Conservation (phyloP, 1,284 basidiomycete species). For the Heliocybe sulcata region DNA sequence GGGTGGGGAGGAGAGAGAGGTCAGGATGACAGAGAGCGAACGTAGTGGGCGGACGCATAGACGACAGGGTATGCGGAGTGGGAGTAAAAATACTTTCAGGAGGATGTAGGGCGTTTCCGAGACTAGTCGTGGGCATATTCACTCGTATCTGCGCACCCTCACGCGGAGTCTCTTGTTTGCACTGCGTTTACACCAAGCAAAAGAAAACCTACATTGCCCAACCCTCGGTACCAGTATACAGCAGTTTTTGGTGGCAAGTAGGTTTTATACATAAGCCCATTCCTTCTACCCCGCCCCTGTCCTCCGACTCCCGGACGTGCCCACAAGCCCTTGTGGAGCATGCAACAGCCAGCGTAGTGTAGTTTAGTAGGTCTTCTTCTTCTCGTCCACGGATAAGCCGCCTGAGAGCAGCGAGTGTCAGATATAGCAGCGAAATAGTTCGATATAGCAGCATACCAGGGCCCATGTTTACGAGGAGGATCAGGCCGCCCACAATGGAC, state of each 20-base stretch:
- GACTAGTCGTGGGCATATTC: neutral
- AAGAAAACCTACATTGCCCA: too few relatives aligned
- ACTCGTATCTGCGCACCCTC: neutral
- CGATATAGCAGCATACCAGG: slow-evolving; percentile 48
- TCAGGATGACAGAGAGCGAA: slow-evolving; percentile 44
- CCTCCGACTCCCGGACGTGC: too few relatives aligned
- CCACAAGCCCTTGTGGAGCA: too few relatives aligned
- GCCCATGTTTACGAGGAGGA: slow-evolving; percentile 97
- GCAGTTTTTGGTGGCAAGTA: too few relatives aligned
- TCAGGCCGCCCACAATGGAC: slow-evolving; percentile 95
- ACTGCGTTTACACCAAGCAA: too few relatives aligned
- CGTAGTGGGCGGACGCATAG: slow-evolving; percentile 65
- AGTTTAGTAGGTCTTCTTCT: slow-evolving; percentile 86
- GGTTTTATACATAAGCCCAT: too few relatives aligned
- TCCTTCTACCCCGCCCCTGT: too few relatives aligned
- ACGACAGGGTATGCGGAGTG: slow-evolving; percentile 71
- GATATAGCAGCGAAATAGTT: slow-evolving; percentile 1
- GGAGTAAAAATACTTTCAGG: slow-evolving; percentile 68
- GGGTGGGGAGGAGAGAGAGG: slow-evolving; percentile 45
- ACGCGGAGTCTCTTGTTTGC: neutral
- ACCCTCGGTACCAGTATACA: too few relatives aligned
- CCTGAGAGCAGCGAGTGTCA: slow-evolving; percentile 34
- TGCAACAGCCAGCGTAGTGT: neutral
- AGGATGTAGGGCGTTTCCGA: neutral
- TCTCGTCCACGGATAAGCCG: slow-evolving; percentile 96